Conservation (phyloP, 2,329 filamentous ascomycete species). For the Orbilia ellipsospora region DNA sequence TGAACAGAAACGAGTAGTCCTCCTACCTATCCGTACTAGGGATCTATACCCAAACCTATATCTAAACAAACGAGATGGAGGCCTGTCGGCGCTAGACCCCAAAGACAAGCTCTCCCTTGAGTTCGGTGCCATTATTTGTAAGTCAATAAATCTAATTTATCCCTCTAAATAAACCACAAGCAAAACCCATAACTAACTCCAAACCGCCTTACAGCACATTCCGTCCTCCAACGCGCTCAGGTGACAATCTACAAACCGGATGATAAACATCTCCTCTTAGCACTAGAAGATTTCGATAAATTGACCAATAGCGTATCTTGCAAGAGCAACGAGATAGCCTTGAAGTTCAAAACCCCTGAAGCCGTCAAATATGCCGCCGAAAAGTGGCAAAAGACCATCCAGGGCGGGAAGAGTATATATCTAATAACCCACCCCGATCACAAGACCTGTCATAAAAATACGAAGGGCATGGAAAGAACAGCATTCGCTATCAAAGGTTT, state of each 20-base stretch:
- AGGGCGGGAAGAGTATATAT: background rate
- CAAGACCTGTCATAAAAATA: constrained; percentile 11
- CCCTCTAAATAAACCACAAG: background rate
- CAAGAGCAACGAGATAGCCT: background rate
- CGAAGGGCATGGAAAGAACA: constrained; percentile 7
- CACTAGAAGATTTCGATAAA: background rate
- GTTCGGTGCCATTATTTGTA: background rate
- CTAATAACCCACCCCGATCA: constrained; percentile 13
- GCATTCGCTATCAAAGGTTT: constrained; percentile 4
- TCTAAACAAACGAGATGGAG: background rate
- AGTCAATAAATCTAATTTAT: background rate
- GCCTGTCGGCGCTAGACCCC: background rate
- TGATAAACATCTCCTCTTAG: background rate
- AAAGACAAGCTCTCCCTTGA: background rate
- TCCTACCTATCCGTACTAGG: background rate
- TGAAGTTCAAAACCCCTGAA: background rate
- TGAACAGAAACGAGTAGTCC: background rate
- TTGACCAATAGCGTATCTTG: background rate
- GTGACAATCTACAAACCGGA: constrained; percentile 2
- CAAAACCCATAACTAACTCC: background rate
- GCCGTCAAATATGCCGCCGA: background rate
- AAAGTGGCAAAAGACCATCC: background rate
- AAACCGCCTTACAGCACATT: background rate
- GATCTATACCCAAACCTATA: background rate
- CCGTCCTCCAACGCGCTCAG: background rate